These are phyloP conservation scores for Porogramme epimiltina DNA, from an alignment of 1,284 basidiomycete species.

Conservation along the genomic window DNA sequence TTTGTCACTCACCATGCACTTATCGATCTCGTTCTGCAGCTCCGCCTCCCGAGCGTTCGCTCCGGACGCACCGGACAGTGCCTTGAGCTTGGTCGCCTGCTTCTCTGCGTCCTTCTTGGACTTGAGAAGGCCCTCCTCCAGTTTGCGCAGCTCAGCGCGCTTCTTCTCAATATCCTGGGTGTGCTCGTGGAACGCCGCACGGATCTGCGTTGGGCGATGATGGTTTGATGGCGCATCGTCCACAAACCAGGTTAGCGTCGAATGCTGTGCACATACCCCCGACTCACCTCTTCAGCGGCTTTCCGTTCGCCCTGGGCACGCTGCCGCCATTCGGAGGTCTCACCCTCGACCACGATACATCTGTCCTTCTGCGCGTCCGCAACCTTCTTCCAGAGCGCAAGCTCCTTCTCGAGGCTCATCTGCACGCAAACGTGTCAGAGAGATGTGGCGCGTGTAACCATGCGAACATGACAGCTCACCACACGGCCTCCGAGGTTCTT, in stretches of 20 bases:
- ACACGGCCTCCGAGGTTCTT: constrained; percentile 32
- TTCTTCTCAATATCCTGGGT: constrained; percentile 17
- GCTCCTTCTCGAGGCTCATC: constrained; percentile 44
- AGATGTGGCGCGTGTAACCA: neutral
- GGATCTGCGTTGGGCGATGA: constrained; percentile 17
- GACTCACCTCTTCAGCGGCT: constrained; percentile 33
- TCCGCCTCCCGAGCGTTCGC: constrained; percentile 42
- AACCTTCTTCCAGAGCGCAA: constrained; percentile 43
- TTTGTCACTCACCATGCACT: constrained; percentile 75
- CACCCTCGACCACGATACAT: constrained; percentile 30
- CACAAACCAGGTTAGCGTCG: neutral
- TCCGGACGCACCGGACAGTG: constrained; percentile 25
- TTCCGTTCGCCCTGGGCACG: constrained; percentile 41
- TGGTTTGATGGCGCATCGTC: neutral
- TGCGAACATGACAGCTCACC: constrained; percentile 1
- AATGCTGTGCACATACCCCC: too few species aligned
- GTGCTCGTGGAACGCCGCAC: constrained; percentile 27
- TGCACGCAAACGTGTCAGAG: neutral
- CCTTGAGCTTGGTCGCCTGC: constrained; percentile 47
- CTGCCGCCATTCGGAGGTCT: constrained; percentile 35
- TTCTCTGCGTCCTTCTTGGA: constrained; percentile 55
- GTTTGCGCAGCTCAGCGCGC: constrained; percentile 24
- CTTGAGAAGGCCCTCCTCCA: constrained; percentile 39
- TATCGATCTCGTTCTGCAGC: constrained; percentile 51
- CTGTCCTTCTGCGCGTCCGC: constrained; percentile 44